A percentile compares a stretch with the other conserved stretches of the same genome.
These are phyloP conservation scores for Myochromella boudieri DNA, from an alignment of 768 basidiomycete species.

Conservation along the genomic window DNA sequence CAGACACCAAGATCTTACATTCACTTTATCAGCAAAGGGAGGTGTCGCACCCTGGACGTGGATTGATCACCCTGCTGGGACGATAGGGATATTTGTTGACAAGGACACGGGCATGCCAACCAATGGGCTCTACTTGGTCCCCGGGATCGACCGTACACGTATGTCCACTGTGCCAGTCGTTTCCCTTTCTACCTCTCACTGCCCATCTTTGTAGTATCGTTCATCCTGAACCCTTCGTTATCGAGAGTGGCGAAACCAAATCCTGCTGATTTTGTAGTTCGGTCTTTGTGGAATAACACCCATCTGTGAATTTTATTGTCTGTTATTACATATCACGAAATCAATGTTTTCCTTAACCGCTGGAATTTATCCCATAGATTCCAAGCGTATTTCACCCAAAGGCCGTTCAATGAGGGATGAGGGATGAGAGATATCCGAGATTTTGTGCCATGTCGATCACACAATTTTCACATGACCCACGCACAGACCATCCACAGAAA, in stretches of 20 bases:
- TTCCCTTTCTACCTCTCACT: neutral
- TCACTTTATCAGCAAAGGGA: constrained; percentile 50
- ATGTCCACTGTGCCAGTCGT: constrained; percentile 17
- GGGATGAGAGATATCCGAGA: too few species aligned
- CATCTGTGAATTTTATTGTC: constrained; percentile 23
- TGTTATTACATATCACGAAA: neutral
- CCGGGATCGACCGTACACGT: constrained; percentile 54
- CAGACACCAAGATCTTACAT: constrained; percentile 33
- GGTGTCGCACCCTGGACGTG: constrained; percentile 61
- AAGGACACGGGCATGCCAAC: constrained; percentile 35
- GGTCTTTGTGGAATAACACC: constrained; percentile 56
- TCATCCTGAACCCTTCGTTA: constrained; percentile 36
- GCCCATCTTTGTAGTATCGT: constrained; percentile 33
- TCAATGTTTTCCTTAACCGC: too few species aligned
- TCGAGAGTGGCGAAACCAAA: constrained; percentile 37
- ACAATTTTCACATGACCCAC: constrained; percentile 4
- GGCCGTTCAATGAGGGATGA: too few species aligned
- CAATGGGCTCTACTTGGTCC: constrained; percentile 58
- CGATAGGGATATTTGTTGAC: constrained; percentile 53
- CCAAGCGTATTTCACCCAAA: too few species aligned
- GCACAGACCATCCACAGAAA: constrained; percentile 9
- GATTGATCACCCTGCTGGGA: constrained; percentile 58
- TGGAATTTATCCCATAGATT: too few species aligned
- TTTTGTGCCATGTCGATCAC: neutral
- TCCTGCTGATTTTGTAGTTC: constrained; percentile 45